Base-by-base conservation (phyloP, 495 filamentous ascomycete species). In the Parathielavia appendiculata region DNA sequence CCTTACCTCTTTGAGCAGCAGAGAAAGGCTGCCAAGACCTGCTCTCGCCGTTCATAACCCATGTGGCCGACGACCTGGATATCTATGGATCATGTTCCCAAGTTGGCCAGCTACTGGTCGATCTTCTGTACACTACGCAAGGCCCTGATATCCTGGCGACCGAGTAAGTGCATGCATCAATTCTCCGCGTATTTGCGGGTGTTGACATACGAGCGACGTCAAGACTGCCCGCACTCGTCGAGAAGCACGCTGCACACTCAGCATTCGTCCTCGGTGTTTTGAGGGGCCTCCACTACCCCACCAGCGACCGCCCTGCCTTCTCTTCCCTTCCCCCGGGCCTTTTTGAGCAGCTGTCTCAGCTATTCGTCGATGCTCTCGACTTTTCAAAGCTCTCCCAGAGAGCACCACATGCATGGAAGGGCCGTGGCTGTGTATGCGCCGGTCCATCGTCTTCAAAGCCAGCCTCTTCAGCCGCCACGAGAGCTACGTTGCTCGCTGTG, bases 191-290 rank as follows among this genome's bases (percentile, higher is more conserved):
- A 13, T 23, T 0, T 19, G 12, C 43, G 10, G 2, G 16, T 17
- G 3, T 35, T n/a, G 47, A 44, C 26, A 30, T 36, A 36, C 56
- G 2, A 34, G n/a, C 12, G 38, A 14, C 12, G 4, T n/a, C 16
- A 20, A 65, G 59, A 35, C 53, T 65, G n/a, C 4, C 23, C 5
- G 45, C 41, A 1, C 23, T 61, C 8, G 51, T 61, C 10, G 51
- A 61, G 12, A 66, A 56, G 22, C 43, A 60, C 14, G 22, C 51
- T n/a, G n/a, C 34, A 1, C 60, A 58, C 16, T 45, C 46, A 1
- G 51, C 57, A 0, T 63, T 66, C 23, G 46, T 55, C 12, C 39
- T 66, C 5, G 61, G 57, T 2, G 51, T 61, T 36, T 11, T 66
- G 19, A 39, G 53, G 3, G 51, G 56, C 20, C 41, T 66, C n/a